Evolutionary conservation across 176 grass and related monocot species (phyloP), one percentile per base, ranked within the genome.

Genomic region (Melocanna baccifera): DNA sequence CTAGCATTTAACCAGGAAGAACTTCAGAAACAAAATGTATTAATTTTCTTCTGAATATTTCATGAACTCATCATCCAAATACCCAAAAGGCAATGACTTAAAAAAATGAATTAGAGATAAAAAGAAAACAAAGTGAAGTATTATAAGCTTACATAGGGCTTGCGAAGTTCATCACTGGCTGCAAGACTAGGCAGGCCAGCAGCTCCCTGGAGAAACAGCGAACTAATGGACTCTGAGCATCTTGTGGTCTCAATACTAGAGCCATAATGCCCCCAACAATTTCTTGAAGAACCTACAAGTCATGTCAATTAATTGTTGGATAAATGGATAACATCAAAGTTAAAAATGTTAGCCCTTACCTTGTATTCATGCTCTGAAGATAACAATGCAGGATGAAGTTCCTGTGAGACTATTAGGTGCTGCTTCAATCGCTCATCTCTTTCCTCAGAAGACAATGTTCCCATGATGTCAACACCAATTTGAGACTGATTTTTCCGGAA

Each of bases 341-440:
- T 48, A 83, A 84, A 71, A 46, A 28, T 7, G 46, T 71, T 75
- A 81, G 67, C 28, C 76, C 75, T 61, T 55, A 98, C 96, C 93
- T 92, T 92, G 77, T 98, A 90, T 87, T 98, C 96, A 62, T 85
- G 90, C 78, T 98, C 87, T 75, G 91, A 87, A 87, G 96, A 98
- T 81, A 98, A 90, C 84, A 98, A 81, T 63, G 96, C 96, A 79
- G 91, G 96, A 80, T 96, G 96, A 90, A 98, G 93, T 92, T 95
- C 85, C 79, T 90, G 91, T 68, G 96, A 92, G 66, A 90, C 89
- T 63, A 94, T 95, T 80, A 98, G 78, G 86, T 98, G 89, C 4
- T 83, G 91, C 67, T 96, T 98, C 81, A 98, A 76, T 55, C 65
- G 92, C 67, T 98, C 96, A 78, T 98, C 96, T 88, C 91, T 95